Evolutionary conservation across 805 yeast species (phyloP).

Genomic region (Candida glaebosa): DNA sequence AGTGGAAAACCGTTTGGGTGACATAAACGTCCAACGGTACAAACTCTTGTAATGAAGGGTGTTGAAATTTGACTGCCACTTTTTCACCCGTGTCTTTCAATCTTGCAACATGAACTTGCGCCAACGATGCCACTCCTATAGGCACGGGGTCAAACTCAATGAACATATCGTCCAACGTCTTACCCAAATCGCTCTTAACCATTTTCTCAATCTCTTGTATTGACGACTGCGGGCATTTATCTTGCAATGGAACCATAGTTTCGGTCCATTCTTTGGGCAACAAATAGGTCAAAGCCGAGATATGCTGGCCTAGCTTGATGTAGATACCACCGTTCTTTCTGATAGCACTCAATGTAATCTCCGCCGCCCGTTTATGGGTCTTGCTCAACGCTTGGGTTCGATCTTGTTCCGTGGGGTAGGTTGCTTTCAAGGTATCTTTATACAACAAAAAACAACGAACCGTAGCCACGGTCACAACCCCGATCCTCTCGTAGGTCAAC

Average conservation of each 20-base stretch:
- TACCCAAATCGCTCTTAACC: constrained; percentile 67
- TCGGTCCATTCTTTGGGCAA: constrained; percentile 94
- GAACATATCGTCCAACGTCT: constrained; percentile 59
- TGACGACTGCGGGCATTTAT: constrained; percentile 80
- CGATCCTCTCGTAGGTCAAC: constrained; percentile 47
- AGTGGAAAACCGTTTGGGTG: constrained; percentile 69
- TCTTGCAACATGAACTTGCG: constrained; percentile 87
- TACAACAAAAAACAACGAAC: constrained; percentile 70
- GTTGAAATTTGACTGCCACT: constrained; percentile 95
- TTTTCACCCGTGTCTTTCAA: constrained; percentile 55
- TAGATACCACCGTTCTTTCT: constrained; percentile 88
- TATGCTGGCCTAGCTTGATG: constrained; percentile 93
- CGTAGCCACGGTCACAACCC: constrained; percentile 68
- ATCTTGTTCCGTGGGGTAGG: constrained; percentile 41
- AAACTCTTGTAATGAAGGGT: constrained; percentile 80
- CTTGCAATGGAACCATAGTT: constrained; percentile 90
- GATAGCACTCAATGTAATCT: constrained; percentile 72
- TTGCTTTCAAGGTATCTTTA: constrained; percentile 47
- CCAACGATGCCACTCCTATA: constrained; percentile 92
- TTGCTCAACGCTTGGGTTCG: constrained; percentile 50
- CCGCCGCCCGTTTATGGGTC: constrained; percentile 77
- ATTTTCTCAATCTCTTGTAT: constrained; percentile 63
- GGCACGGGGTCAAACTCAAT: constrained; percentile 66
- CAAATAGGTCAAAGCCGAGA: constrained; percentile 86
- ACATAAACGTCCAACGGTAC: constrained; percentile 86